Conservation (phyloP, 2,329 filamentous ascomycete genomes). For the Cylindrodendrum hubeiense region DNA sequence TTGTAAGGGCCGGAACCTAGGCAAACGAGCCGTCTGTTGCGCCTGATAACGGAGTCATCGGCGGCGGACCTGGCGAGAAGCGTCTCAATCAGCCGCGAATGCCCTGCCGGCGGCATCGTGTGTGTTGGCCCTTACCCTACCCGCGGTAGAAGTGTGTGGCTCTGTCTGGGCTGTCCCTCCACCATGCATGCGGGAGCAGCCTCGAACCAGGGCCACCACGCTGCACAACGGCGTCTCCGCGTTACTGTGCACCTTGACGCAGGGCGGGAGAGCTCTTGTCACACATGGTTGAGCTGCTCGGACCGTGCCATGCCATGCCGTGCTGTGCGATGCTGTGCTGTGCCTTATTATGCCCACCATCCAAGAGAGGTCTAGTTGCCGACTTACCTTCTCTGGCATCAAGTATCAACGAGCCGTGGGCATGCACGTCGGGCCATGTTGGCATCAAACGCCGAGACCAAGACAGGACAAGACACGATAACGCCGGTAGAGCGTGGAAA, state of each 20-base stretch:
- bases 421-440: slow-evolving; percentile 26
- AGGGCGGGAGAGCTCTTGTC: slow-evolving; percentile 30
- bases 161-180: not conserved
- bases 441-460: slow-evolving; percentile 24
- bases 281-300: slow-evolving; percentile 37
- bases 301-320: slow-evolving; percentile 30
- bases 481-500: slow-evolving; percentile 25
- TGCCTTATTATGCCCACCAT: slow-evolving; percentile 9
- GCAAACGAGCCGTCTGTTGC: slow-evolving; percentile 29
- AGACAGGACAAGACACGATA: slow-evolving; percentile 22
- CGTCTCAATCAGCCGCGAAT: slow-evolving; percentile 31
- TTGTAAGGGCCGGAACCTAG: slow-evolving; percentile 12
- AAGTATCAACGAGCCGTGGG: slow-evolving; percentile 32
- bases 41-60: slow-evolving; percentile 35
- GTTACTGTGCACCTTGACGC: slow-evolving; percentile 38
- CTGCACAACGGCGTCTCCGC: slow-evolving; percentile 36
- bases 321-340: slow-evolving; percentile 32
- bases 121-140: slow-evolving; percentile 25
- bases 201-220: slow-evolving; percentile 31
- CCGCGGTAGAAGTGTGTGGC: slow-evolving; percentile 13
- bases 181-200: slow-evolving; percentile 25
- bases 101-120: slow-evolving; percentile 32
- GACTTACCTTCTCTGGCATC: slow-evolving; percentile 31
- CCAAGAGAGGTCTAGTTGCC: slow-evolving; percentile 23
- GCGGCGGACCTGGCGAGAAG: slow-evolving; percentile 18